Conservation (phyloP, 1,284 basidiomycete genomes). For the Ustanciosporium gigantosporum region DNA sequence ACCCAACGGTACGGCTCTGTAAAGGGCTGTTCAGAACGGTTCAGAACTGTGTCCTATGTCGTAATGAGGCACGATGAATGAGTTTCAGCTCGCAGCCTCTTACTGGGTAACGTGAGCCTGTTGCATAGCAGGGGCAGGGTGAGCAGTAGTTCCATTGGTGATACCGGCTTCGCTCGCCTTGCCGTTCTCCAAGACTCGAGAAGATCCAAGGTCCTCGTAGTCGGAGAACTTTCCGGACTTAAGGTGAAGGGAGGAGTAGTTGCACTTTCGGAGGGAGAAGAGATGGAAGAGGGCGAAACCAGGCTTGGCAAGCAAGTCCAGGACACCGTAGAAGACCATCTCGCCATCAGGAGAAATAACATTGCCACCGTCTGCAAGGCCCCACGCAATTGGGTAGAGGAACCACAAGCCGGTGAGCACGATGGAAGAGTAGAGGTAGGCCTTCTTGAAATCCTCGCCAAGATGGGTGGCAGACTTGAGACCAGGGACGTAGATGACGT, state of each 20-base stretch:
- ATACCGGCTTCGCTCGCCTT: conserved; percentile 28
- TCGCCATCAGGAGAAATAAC: conserved; percentile 64
- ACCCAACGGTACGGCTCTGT: too few relatives aligned
- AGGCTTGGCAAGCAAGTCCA: conserved; percentile 67
- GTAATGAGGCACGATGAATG: too few relatives aligned
- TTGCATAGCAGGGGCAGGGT: conserved; percentile 29
- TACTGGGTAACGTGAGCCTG: conserved; percentile 27
- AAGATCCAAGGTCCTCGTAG: conserved; percentile 23
- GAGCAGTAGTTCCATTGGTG: background rate
- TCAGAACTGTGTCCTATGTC: too few relatives aligned
- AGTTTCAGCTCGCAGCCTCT: too few relatives aligned
- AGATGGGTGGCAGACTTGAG: conserved; percentile 62
- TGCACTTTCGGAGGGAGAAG: conserved; percentile 36
- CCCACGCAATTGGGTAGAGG: conserved; percentile 63
- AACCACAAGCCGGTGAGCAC: conserved; percentile 45
- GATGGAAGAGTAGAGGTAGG: conserved; percentile 63
- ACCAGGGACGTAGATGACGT: conserved; percentile 58
- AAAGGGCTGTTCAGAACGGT: too few relatives aligned
- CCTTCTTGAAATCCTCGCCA: conserved; percentile 61
- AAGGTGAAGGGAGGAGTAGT: conserved; percentile 45
- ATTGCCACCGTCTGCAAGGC: conserved; percentile 65
- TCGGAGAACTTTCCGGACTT: conserved; percentile 48
- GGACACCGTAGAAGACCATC: conserved; percentile 67
- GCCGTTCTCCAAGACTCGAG: conserved; percentile 11
- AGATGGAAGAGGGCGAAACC: conserved; percentile 55